Evolutionary conservation across 192 early-diverging fungal species (phyloP).

Genomic region (Backusella tuberculispora): DNA sequence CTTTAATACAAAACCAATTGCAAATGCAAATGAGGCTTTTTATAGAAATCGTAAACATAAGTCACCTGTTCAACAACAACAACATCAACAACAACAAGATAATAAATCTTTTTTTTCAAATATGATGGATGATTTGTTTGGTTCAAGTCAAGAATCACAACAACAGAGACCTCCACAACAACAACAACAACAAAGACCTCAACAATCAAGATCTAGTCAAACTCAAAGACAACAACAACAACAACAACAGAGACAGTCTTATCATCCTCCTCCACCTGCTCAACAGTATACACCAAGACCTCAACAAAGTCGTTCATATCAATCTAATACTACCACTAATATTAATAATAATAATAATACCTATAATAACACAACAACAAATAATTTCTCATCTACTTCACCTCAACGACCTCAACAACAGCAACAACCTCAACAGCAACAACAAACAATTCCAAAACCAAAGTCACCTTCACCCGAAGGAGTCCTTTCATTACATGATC

Average conservation of each 20-base stretch:
- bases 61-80: background rate
- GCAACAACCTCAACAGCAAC: slow-evolving; percentile 4
- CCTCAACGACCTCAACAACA: background rate
- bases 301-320: background rate
- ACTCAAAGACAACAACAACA: slow-evolving; percentile 23
- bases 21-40: slow-evolving; percentile 32
- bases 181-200: background rate
- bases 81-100: background rate
- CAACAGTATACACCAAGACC: slow-evolving; percentile 16
- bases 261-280: background rate
- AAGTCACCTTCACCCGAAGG: slow-evolving; percentile 9
- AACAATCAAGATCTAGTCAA: background rate
- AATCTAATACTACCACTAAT: background rate
- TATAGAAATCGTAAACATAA: slow-evolving; percentile 23
- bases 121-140: background rate
- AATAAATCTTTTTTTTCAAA: background rate
- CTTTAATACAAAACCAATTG: slow-evolving; percentile 32
- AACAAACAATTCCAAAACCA: background rate
- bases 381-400: background rate
- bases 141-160: background rate
- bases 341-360: background rate
- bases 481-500: slow-evolving; percentile 25
- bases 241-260: slow-evolving; percentile 2
- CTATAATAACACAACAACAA: background rate
- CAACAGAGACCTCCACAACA: slow-evolving; percentile 19